Evolutionary conservation across 2,329 filamentous ascomycete species (phyloP), one percentile per base, ranked within the genome.

Genomic region (Ophiosphaerella korrae): DNA sequence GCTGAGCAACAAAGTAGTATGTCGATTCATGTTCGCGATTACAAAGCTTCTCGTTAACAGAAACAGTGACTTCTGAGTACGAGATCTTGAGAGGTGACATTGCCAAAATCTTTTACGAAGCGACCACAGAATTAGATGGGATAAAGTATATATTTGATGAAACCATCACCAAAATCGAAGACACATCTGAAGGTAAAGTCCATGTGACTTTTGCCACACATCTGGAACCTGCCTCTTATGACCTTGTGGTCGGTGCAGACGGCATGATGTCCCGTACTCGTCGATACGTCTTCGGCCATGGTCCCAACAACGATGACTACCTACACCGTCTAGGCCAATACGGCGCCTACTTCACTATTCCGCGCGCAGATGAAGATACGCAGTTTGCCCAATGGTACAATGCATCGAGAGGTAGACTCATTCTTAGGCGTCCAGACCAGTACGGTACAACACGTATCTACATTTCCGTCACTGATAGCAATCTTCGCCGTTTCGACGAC

Each of bases 31-130:
- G 32, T 38, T 29, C 21, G 8, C 11, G 5, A n/a, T 24, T 1
- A 4, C 12, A 2, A 13, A 29, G 1, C 35, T 23, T n/a, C 8
- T 23, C 24, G n/a, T 13, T 55, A 32, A 54, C 31, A 29, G 1
- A 23, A 0, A 8, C n/a, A 57, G 72, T 82, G 38, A 82, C 80
- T 0, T 79, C 77, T 51, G 84, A 87, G 48, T 84, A 77, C 52
- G 84, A 87, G 70, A 81, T 87, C 42, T 81, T 87, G 76, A 74
- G 84, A 7, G 82, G 80, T 0, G 80, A 84, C 45, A 60, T 87
- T n/a, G 77, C 78, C 3, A 66, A 71, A 9, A 70, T 85, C 2
- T 63, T 86, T 1, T 79, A 80, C 57, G 74, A 82, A 12, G 70
- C 68, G 1, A 75, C 71, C 44, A 46, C 55, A 18, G 18, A 66